A percentile compares a stretch with the other conserved stretches of the same genome.
Evolutionary conservation across 352 stramenopile species (phyloP).

Genomic region (Phytophthora vignae): DNA sequence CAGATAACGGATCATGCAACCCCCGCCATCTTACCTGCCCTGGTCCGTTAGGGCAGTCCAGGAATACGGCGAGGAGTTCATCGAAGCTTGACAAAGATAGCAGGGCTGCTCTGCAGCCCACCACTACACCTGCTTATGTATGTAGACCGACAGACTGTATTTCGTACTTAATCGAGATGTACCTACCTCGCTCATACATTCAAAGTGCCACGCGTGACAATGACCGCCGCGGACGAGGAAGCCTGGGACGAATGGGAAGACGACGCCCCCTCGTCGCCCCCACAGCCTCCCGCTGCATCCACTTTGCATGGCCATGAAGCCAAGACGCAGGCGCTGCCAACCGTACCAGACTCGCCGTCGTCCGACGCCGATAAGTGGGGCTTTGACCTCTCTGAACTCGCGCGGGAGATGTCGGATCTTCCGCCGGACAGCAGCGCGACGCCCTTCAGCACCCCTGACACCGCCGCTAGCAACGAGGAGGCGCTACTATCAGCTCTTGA

Average conservation of each 20-base stretch:
- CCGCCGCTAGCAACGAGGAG: constrained; percentile 6
- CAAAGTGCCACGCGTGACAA: constrained; percentile 8
- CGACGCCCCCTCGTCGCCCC: not conserved
- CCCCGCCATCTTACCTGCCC: too few relatives aligned
- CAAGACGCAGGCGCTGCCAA: constrained; percentile 18
- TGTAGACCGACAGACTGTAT: not conserved
- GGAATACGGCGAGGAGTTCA: too few relatives aligned
- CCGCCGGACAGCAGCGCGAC: constrained; percentile 17
- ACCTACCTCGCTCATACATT: not conserved
- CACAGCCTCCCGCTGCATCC: not conserved
- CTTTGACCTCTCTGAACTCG: constrained; percentile 51
- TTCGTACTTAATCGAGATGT: not conserved
- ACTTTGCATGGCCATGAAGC: constrained; percentile 4
- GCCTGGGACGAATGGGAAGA: constrained; percentile 69
- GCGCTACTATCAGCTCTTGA: constrained; percentile 22
- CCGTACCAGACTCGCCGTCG: constrained; percentile 2
- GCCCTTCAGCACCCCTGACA: constrained; percentile 5
- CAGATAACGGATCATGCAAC: too few relatives aligned
- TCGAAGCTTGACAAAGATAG: too few relatives aligned
- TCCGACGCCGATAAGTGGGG: constrained; percentile 31
- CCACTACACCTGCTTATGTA: too few relatives aligned
- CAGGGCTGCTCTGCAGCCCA: too few relatives aligned
- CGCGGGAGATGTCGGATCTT: constrained; percentile 47
- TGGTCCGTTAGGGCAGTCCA: too few relatives aligned
- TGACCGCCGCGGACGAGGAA: constrained; percentile 23